phyloP scores from a whole-genome alignment of 306 rosid genomes.

The Casuarina glauca region DNA sequence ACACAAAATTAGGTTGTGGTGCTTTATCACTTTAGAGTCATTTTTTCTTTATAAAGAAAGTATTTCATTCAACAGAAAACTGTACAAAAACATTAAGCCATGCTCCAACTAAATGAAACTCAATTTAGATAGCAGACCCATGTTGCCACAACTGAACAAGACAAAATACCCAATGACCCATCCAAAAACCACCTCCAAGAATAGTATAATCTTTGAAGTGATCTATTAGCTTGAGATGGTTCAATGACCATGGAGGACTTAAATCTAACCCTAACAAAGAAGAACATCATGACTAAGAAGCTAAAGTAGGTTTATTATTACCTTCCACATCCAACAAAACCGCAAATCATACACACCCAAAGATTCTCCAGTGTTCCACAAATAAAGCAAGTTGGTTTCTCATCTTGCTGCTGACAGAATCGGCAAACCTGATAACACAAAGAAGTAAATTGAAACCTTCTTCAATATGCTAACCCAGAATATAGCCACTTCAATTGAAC shows the following conservation, averaged over 20 bases:
- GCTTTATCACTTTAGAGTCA: slow-evolving; percentile 11
- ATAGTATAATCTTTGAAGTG: too few relatives aligned
- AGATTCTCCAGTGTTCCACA: slow-evolving; percentile 81
- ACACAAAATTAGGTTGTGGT: neutral
- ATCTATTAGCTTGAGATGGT: too few relatives aligned
- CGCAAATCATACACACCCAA: slow-evolving; percentile 91
- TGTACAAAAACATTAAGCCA: too few relatives aligned
- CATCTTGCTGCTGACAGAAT: slow-evolving; percentile 84
- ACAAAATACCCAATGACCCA: too few relatives aligned
- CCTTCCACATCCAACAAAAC: slow-evolving; percentile 98
- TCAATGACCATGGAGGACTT: too few relatives aligned
- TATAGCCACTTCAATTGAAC: slow-evolving; percentile 3
- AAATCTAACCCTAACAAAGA: neutral
- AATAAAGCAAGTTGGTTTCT: slow-evolving; percentile 68
- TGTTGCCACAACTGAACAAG: too few relatives aligned
- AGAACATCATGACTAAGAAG: slow-evolving; percentile 27
- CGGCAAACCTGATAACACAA: slow-evolving; percentile 72
- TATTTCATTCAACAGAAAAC: too few relatives aligned
- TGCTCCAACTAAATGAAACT: too few relatives aligned
- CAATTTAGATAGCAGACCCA: too few relatives aligned
- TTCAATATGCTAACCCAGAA: slow-evolving; percentile 23
- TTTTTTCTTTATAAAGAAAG: too few relatives aligned
- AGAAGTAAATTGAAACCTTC: slow-evolving; percentile 31
- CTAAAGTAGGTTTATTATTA: slow-evolving; percentile 29
- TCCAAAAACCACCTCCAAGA: too few relatives aligned